Conservation (phyloP, 2,329 filamentous ascomycete species). For the Huntiella savannae region DNA sequence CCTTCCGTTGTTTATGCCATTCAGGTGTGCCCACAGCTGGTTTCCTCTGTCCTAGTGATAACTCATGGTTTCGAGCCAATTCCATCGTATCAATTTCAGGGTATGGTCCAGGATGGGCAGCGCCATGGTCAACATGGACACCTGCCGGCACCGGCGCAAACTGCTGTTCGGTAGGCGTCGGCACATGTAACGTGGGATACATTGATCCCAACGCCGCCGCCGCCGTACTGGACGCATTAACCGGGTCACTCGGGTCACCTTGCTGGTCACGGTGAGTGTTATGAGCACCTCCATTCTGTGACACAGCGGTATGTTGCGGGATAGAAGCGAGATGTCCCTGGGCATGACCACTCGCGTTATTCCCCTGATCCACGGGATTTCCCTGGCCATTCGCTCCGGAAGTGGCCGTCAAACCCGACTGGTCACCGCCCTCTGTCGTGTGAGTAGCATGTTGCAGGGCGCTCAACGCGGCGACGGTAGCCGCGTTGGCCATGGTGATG, state of each 20-base stretch:
- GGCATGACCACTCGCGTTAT: too few relatives aligned
- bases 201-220: slow-evolving; percentile 38
- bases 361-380: too few relatives aligned
- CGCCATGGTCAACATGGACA: not conserved
- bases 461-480: slow-evolving; percentile 21
- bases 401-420: slow-evolving; percentile 1
- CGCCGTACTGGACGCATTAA: slow-evolving; percentile 38
- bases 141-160: slow-evolving; percentile 21
- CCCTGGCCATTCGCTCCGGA: not conserved
- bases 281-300: not conserved
- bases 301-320: not conserved
- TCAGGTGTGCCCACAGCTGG: slow-evolving; percentile 88
- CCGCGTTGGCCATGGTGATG: slow-evolving; percentile 8
- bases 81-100: slow-evolving; percentile 2
- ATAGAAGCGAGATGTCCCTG: too few relatives aligned
- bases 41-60: slow-evolving; percentile 30
- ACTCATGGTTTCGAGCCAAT: slow-evolving; percentile 3
- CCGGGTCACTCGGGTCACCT: slow-evolving; percentile 27
- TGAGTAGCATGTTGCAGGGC: slow-evolving; percentile 35
- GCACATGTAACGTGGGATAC: slow-evolving; percentile 40
- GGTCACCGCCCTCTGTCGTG: slow-evolving; percentile 13
- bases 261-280: slow-evolving; percentile 3
- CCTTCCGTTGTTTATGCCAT: slow-evolving; percentile 93
- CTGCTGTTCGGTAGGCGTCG: slow-evolving; percentile 37
- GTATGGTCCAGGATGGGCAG: not conserved